Base-by-base conservation (phyloP, 768 basidiomycete species). In the Mycena rebaudengoi region DNA sequence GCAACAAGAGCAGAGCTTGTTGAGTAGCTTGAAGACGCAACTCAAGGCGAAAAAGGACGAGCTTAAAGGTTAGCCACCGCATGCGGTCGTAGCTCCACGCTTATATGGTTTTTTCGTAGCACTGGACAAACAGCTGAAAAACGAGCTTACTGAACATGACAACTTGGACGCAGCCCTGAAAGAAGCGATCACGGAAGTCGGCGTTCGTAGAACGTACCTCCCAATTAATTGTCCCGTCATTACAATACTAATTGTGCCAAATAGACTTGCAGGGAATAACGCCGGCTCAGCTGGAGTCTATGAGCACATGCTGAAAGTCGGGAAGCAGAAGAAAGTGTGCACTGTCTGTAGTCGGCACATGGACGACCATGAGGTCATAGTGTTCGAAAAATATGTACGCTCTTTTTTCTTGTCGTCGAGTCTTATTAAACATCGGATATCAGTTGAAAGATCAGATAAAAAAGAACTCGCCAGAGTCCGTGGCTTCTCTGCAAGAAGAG, bases 271-370 rank as follows among this genome's bases (percentile, higher is more conserved):
- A 44, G 76, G 74, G 12, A 71, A 60, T 35, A 64, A n/a, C n/a
- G n/a, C n/a, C n/a, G n/a, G n/a, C n/a, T n/a, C 72, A 28, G 67
- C 71, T 29, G 79, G 78, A 23, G 80, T 84, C 33, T 96, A 86
- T 59, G 79, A 88, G 59, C 73, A 74, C 1, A 68, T 93, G 29
- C 80, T 94, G 39, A 76, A 79, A 16, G 74, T 76, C 1, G 93
- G 91, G 32, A 86, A 85, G 71, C 78, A 82, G 50, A 85, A 89
- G 64, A 88, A 91, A 70, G 75, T 82, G 0, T 99, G 97, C 70
- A 80, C 85, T 12, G 88, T 88, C 8, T 99, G 97, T 72, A 87
- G 88, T 68, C 86, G 96, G 1, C 80, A 80, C 37, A 77, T 98
- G 71, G 78, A 84, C 21, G 83, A 84, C 50, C 71, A 74, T 12